Conservation (phyloP, 768 basidiomycete species). For the Amanita polypyramis region DNA sequence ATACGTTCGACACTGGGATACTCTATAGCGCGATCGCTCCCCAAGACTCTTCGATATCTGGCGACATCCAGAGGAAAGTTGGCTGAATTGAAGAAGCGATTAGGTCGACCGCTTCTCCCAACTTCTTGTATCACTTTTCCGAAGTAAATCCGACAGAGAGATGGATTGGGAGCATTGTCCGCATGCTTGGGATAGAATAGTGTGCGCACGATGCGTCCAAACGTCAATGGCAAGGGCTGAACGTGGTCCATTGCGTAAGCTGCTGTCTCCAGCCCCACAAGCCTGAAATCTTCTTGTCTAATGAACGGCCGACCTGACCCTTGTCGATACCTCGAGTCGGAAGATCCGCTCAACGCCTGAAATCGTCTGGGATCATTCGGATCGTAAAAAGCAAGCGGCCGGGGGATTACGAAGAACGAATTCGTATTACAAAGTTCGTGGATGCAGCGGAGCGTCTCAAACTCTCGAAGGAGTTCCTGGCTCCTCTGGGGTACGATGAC, state of each 20-base stretch:
- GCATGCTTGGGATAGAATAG: constrained; percentile 13
- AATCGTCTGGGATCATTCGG: not conserved
- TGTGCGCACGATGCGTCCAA: constrained; percentile 9
- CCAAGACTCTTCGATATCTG: constrained; percentile 11
- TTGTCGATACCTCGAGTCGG: not conserved
- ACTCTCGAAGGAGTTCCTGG: not conserved
- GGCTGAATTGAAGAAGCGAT: constrained; percentile 16
- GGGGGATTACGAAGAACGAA: constrained; percentile 2
- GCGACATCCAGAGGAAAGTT: constrained; percentile 19
- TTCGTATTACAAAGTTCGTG: not conserved
- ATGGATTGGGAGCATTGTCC: constrained; percentile 6
- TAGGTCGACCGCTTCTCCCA: not conserved
- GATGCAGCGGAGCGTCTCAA: not conserved
- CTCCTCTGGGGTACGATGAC: not conserved
- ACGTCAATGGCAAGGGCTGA: constrained; percentile 11
- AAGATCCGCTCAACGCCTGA: not conserved
- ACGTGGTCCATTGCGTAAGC: constrained; percentile 21
- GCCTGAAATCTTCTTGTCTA: constrained; percentile 1
- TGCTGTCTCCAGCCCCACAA: constrained; percentile 6
- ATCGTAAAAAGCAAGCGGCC: not conserved
- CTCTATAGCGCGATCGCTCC: constrained; percentile 5
- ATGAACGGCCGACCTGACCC: not conserved
- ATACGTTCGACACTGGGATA: constrained; percentile 11
- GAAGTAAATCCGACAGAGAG: constrained; percentile 20
- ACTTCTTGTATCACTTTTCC: constrained; percentile 13